Evolutionary conservation across 1,284 basidiomycete species (phyloP), one percentile per base, ranked within the genome.

Genomic region (Rhizoctonia solani): DNA sequence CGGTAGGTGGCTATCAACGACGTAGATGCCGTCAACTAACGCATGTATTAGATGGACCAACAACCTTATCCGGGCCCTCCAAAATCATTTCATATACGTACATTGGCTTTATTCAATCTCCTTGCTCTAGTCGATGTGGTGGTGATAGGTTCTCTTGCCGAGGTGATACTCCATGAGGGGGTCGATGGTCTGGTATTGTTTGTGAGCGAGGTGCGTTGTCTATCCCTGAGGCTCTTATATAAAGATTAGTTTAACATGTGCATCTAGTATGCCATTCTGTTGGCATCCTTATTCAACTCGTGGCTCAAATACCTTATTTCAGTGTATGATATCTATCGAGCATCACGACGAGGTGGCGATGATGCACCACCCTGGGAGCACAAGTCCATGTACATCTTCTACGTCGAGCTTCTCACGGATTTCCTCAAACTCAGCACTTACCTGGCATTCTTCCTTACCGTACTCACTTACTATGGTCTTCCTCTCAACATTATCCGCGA

Each of bases 41-140:
- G n/a, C n/a, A n/a, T n/a, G n/a, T n/a, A n/a, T n/a, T n/a, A 97
- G 94, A 98, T 99, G 92, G 97, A 99, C 74, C 97, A 99, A 80
- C 82, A 91, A 66, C 88, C 92, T 32, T 90, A 92, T 75, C 90
- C 94, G 30, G 89, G 92, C 6, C 89, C 96, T 25, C 83, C 91
- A 2, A 75, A 83, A 19, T 76, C 89, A 29, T 98, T 97, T 78
- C 95, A 98, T 76, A 74, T 92, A 50, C 85, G 97, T 47, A 90
- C 97, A 81, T 79, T 85, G 39, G 79, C 83, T 37, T 78, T 95
- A 8, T 89, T 95, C 70, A 72, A 81, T 44, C 79, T 90, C 9
- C 78, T 96, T 21, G 89, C 87, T 84, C 70, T 81, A 13, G 83
- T 87, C 13, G 92, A 96, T 74, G 73, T 87, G 66, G 73, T 88